phyloP scores from a whole-genome alignment of 1,284 basidiomycete species.

The Cryptococcus hybrid region DNA sequence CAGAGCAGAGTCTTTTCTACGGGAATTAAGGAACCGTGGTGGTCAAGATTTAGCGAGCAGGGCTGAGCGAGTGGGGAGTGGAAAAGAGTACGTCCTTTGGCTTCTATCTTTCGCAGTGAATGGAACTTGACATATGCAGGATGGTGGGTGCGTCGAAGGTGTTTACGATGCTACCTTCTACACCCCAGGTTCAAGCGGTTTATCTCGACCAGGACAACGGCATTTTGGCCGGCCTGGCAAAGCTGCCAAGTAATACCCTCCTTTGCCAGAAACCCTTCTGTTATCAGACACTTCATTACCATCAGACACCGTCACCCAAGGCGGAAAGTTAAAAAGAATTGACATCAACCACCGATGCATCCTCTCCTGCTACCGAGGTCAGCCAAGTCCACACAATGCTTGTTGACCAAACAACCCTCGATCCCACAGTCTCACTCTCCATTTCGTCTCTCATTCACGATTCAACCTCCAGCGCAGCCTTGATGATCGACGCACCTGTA shows the following conservation, averaged over 20 bases:
- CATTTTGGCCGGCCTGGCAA: conserved; percentile 23
- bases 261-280: not conserved
- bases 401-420: conserved; percentile 47
- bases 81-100: conserved; percentile 25
- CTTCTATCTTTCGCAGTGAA: not conserved
- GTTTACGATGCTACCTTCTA: conserved; percentile 54
- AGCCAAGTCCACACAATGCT: conserved; percentile 31
- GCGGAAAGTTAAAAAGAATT: not conserved
- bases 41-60: conserved; percentile 19
- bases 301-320: not conserved
- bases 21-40: conserved; percentile 20
- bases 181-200: conserved; percentile 50
- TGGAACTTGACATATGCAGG: conserved; percentile 22
- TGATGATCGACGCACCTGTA: conserved; percentile 46
- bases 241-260: conserved; percentile 8
- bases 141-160: conserved; percentile 51
- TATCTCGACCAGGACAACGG: conserved; percentile 43
- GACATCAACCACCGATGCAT: conserved; percentile 12
- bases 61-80: conserved; percentile 24
- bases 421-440: conserved; percentile 37
- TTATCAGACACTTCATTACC: not conserved
- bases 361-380: not conserved
- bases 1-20: conserved; percentile 29
- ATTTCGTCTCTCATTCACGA: conserved; percentile 34
- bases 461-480: conserved; percentile 21